Evolutionary conservation across 2,329 filamentous ascomycete species (phyloP), one percentile per base, ranked within the genome.

Genomic region (Pseudogymnoascus sp.): DNA sequence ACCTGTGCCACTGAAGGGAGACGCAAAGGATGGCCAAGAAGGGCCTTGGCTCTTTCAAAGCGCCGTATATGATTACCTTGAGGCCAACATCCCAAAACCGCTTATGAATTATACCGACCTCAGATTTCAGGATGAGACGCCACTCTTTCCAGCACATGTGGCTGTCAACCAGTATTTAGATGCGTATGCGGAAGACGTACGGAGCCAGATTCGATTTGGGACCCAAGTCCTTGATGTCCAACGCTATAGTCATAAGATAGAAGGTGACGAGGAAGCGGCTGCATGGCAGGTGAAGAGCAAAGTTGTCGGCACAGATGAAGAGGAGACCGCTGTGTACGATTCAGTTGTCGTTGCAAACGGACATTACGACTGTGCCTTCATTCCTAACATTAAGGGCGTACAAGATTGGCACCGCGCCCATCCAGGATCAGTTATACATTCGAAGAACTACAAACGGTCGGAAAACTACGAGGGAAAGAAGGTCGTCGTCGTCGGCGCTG

Each of bases 71-170:
- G 85, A 91, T 59, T 77, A 82, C 24, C 78, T 97, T 14, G 88
- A 96, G 71, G 92, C 93, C 21, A 97, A 97, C 73, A 92, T 97
- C 59, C 90, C 92, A 0, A 85, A 88, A 64, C 79, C 81, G 0
- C 73, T 97, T 61, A 97, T 97, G 93, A 78, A 81, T 3, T 97
- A 87, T 73, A 87, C 87, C 4, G 89, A 93, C 68, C 77, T 84
- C 6, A 73, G 81, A 0, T 95, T 95, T 70, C 81, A 84, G 0
- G 70, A 79, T 1, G 81, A 85, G 11, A 80, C 82, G 6, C 85
- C 87, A 72, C 79, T 96, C 1, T 96, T 93, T 69, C 93, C 93
- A 0, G 82, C 80, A 21, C 85, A 93, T 66, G 76, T 86, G 65
- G 80, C 82, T 26, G 90, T 97, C 2, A 82, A 88, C 66, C 74